Conservation (phyloP, 2,329 filamentous ascomycete species). For the Cladosporium sp. region DNA sequence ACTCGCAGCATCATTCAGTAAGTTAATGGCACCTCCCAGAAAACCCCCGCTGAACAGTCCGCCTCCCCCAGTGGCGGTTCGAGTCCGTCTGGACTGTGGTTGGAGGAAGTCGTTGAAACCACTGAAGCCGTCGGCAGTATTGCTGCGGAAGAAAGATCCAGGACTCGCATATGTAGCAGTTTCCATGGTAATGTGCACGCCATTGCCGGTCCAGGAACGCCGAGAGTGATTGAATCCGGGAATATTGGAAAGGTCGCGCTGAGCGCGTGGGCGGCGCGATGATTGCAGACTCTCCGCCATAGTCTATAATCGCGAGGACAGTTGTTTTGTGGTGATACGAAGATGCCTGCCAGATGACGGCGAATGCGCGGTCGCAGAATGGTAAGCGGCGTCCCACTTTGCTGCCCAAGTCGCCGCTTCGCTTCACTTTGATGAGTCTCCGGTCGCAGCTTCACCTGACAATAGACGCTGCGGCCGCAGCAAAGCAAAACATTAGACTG, state of each 20-base stretch:
- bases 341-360: no score
- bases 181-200: conserved; percentile 24
- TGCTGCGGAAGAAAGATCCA: conserved; percentile 22
- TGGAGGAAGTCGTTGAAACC: not conserved
- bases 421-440: no score
- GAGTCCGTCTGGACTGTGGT: not conserved
- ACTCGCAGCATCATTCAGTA: conserved; percentile 19
- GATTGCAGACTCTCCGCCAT: not conserved
- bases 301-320: no score
- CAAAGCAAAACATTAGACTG: no score
- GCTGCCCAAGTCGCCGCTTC: no score
- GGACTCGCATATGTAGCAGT: conserved; percentile 22
- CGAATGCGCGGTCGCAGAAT: no score
- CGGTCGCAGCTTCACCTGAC: no score
- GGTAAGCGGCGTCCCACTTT: no score
- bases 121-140: conserved; percentile 6
- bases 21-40: conserved; percentile 22
- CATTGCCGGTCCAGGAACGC: conserved; percentile 24
- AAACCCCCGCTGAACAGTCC: conserved; percentile 17
- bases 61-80: not conserved
- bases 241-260: conserved; percentile 4
- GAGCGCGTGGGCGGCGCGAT: not conserved
- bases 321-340: no score
- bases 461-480: no score
- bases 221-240: conserved; percentile 13